Evolutionary conservation across 768 basidiomycete genomes (phyloP).

Genomic region (Mycena rebaudengoi): DNA sequence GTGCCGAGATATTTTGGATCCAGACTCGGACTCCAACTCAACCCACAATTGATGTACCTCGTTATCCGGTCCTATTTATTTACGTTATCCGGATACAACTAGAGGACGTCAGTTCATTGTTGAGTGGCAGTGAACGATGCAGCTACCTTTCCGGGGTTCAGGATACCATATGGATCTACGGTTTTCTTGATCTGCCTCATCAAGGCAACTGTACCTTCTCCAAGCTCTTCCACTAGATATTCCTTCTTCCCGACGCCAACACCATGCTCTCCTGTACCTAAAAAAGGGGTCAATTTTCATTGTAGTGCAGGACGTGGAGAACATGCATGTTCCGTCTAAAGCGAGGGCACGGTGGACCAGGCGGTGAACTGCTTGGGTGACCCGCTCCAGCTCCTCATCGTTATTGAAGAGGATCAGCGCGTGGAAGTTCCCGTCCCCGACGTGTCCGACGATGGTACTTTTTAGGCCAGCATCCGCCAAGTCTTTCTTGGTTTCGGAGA

Average conservation of each 20-base stretch:
- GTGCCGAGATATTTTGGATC: no score
- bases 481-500: slow-evolving; percentile 83
- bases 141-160: slow-evolving; percentile 85
- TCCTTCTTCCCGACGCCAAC: slow-evolving; percentile 88
- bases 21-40: no score
- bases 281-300: not conserved
- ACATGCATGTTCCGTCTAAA: slow-evolving; percentile 80
- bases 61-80: not conserved
- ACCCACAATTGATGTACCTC: not conserved
- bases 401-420: slow-evolving; percentile 65
- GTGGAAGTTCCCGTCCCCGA: slow-evolving; percentile 75
- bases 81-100: slow-evolving; percentile 17
- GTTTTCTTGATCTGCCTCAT: slow-evolving; percentile 88
- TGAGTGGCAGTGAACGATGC: not conserved
- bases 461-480: slow-evolving; percentile 61
- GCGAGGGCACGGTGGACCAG: slow-evolving; percentile 76
- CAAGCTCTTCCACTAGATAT: slow-evolving; percentile 86
- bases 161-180: slow-evolving; percentile 80
- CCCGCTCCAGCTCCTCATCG: slow-evolving; percentile 64
- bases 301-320: not conserved
- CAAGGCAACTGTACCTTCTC: slow-evolving; percentile 79
- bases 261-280: slow-evolving; percentile 89
- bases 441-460: slow-evolving; percentile 60
- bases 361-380: slow-evolving; percentile 70
- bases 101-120: not conserved